Base-by-base conservation (phyloP, 1,284 basidiomycete genomes). In the Neolentinus lepideus region DNA sequence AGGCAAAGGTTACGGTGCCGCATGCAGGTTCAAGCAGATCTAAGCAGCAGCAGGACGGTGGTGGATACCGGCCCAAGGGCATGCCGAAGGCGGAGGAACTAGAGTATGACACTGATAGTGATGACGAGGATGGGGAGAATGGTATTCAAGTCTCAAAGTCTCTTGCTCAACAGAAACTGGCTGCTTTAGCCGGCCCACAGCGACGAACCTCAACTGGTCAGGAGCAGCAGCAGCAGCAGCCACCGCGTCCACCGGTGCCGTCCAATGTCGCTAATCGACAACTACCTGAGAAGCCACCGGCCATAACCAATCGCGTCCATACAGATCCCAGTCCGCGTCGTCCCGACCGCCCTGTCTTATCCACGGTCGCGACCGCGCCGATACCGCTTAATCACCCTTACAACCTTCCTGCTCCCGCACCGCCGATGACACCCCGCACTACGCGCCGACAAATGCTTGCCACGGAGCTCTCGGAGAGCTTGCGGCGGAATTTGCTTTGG, bases 401-500 rank as follows among this genome's bases (percentile, higher is more conserved):
- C 69, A 88, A 87, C 62, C 76, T 91, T 25, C 88, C 88, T 0
- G 72, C 75, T 1, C 78, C 85, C 19, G 78, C 83, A 0, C 74
- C 80, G 26, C 88, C 92, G 0, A 87, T 88, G 62, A 90, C 92
- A 1, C 93, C 93, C 0, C 81, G 88, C 27, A 92, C 93, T 35
- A 94, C 90, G 16, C 79, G 92, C 3, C 77, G 89, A 51, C 80
- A 84, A 63, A 94, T 95, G 90, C 76, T 95, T 52, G 77, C 84
- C 56, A 87, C 85, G 22, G 93, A 96, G 70, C 75, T 96, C 65
- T 89, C 89, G 50, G 93, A 95, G 71, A 89, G 85, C 59, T 71
- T 96, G 58, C 76, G 93, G 21, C 75, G 88, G 52, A 91, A 94
- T 63, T 66, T 96, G 61, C 71, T 95, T 3, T 94, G 92, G 92